Base-by-base conservation (phyloP, 345 rosid species). In the Citrus glauca region DNA sequence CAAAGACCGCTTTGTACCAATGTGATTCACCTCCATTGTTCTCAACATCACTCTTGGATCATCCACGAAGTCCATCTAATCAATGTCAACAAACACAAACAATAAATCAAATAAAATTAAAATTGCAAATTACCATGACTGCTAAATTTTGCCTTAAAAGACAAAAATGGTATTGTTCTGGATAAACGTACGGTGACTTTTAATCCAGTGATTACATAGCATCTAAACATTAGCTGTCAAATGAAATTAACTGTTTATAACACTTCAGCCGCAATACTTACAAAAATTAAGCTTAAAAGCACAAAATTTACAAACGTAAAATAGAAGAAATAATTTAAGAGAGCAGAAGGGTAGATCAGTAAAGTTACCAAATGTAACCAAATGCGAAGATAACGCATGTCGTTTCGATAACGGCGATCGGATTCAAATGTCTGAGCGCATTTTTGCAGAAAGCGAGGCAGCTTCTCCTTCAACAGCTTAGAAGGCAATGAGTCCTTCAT, bases 21-120 rank as follows among this genome's bases (percentile, higher is more conserved):
- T 89, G n/a, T 77, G 66, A 67, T 91, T 92, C 81, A 78, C 74
- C 85, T 93, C 97, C 99, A 95, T 95, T 24, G 84, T 84, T 72
- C 85, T 89, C 81, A 95, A 77, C 61, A 95, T 79, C 33, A 84
- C 70, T 78, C 75, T 91, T 37, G 99, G 99, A 64, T 96, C 97
- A 64, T 88, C 97, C 74, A 94, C 92, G 80, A 86, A 92, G 84
- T 96, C 98, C 99, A 96, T 94, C 99, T 96, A 80, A 67, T 50
- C 86, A 82, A 65, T 19, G 37, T 59, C 60, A 63, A 62, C 73
- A n/a, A 63, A 62, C 45, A 37, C 32, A 48, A 67, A 73, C 27
- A 77, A 22, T 7, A 22, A 35, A 20, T 4, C 16, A 9, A 30
- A 78, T 25, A 5, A 73, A 72, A n/a, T 48, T 28, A 24, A 74